Base-by-base conservation (phyloP, 2,329 filamentous ascomycete genomes). In the Aspergillus cejpii region DNA sequence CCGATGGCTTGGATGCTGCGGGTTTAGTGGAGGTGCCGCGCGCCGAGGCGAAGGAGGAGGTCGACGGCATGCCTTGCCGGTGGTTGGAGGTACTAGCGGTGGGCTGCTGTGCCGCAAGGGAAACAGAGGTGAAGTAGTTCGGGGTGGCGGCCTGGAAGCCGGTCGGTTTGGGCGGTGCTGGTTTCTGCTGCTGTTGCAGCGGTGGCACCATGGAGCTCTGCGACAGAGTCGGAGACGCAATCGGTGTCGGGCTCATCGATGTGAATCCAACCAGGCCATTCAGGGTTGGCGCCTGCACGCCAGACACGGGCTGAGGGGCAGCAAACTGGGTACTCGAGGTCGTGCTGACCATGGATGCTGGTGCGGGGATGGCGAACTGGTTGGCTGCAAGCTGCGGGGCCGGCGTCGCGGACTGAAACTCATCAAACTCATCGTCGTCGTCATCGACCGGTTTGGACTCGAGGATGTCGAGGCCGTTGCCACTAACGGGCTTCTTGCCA, bases 51-150 rank as follows among this genome's bases (percentile, higher is more conserved):
- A 66, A 63, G 23, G 68, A 67, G 34, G 67, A 56, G 7, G 60
- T 60, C 20, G 62, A 54, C 57, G 59, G 14, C 60, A 65, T 49
- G 66, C 67, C 49, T 61, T 63, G 53, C 51, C 49, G 55, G 54
- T 43, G 50, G 50, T 41, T 48, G 15, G 65, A 62, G 11, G 60
- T 52, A 11, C 55, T 45, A 19, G 54, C 37, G 5, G 55, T 50
- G 27, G 68, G 59, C 44, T 45, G 47, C 41, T 68, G 62, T 26
- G 66, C 43, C 20, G 63, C 60, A 11, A 65, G 61, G 11, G 68
- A 67, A 17, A 97, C 84, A 0, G 88, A 92, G 42, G 88, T 89
- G 68, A 91, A 98, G 74, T 98, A 98, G 71, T 98, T 98, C 41
- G 92, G 92, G 17, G 85, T 83, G 1, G 83, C 69, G 1, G 85